Base-by-base conservation (phyloP, 2,329 filamentous ascomycete species). In the Cercospora sp. region DNA sequence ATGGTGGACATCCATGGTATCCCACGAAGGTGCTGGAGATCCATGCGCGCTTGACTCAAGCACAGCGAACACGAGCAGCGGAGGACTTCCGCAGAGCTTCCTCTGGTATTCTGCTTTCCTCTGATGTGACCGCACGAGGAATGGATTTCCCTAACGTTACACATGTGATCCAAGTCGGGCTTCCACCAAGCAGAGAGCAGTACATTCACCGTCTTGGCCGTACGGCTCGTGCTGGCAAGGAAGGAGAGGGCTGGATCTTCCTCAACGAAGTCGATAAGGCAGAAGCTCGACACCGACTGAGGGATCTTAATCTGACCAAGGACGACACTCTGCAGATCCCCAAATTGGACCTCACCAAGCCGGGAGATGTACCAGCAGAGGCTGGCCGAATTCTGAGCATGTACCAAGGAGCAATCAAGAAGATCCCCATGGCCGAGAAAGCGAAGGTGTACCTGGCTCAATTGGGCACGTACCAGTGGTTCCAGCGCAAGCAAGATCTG, bases 1-100 rank as follows among this genome's bases (percentile, higher is more conserved):
- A 64, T 53, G 53, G 62, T n/a, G 62, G 48, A 12, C 73, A 78
- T 61, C 77, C 77, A 18, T 75, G 76, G 69, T 63, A 75, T 61
- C 71, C 73, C 9, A 72, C 82, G 63, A 82, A 79, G 75, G 75
- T 86, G 30, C 82, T 82, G 73, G 84, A 89, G 72, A 94, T 99
- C 68, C 94, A 98, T 80, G 90, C 92, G 16, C 89, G 89, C 74
- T 87, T 97, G 55, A 84, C 81, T 2, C 95, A 99, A 78, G 60
- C 20, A 0, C 81, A 86, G 74, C 89, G 95, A 61, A 95, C 92
- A 1, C 82, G 79, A 58, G 88, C 88, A 40, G 89, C 94, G 0
- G 88, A 94, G 0, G 77, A 74, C 28, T 99, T 97, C 87, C 89
- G 91, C 57, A 76, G 75, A 13, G 80, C 87, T n/a, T 77, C 80